A percentile compares a stretch with the other conserved stretches of the same genome.
phyloP scores from a whole-genome alignment of 2,329 filamentous ascomycete genomes.

The Ophiognomonia clavigignenti-juglandacearum region DNA sequence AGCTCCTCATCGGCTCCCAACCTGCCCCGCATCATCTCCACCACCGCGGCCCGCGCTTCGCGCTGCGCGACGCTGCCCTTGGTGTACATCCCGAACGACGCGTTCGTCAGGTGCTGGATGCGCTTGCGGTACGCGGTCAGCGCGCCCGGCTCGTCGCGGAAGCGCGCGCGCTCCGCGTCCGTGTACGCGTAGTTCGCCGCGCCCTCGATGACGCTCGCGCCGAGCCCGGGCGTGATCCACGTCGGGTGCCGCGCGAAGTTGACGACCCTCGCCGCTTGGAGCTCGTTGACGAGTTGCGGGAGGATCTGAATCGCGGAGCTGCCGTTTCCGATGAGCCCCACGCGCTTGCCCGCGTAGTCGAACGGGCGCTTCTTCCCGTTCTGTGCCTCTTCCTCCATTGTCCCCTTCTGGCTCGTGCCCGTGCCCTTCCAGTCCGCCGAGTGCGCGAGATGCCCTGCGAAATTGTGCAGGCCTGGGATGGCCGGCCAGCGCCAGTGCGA shows the following conservation, averaged over 20 bases:
- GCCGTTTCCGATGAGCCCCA: slow-evolving; percentile 9
- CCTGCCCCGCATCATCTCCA: slow-evolving; percentile 13
- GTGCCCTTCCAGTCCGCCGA: slow-evolving; percentile 4
- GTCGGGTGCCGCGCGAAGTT: slow-evolving; percentile 58
- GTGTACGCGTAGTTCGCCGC: slow-evolving; percentile 5
- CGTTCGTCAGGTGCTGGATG: slow-evolving; percentile 18
- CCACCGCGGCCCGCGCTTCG: slow-evolving; percentile 3
- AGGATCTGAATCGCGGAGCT: slow-evolving; percentile 22
- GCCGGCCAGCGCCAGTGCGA: slow-evolving; percentile 59
- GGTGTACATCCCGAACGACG: slow-evolving; percentile 14
- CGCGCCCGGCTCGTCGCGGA: slow-evolving; percentile 14
- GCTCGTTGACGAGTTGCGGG: slow-evolving; percentile 22
- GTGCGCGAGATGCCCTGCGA: slow-evolving; percentile 7
- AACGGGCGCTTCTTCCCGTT: no score
- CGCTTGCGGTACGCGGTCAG: slow-evolving; percentile 15
- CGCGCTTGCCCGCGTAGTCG: not conserved
- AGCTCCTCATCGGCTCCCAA: slow-evolving; percentile 14
- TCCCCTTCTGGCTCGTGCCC: no score
- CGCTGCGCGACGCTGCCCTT: slow-evolving; percentile 15
- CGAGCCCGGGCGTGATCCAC: slow-evolving; percentile 34
- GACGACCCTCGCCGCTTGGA: slow-evolving; percentile 41
- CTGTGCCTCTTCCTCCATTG: no score
- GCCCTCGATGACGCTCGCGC: slow-evolving; percentile 5
- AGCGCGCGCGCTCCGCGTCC: slow-evolving; percentile 11
- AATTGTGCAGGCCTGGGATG: slow-evolving; percentile 33